Percentiles rank a stretch among this genome's conserved stretches.
These are phyloP conservation scores for Globisporangium ultimum DNA, from an alignment of 352 stramenopile genomes.

Conservation along the genomic window DNA sequence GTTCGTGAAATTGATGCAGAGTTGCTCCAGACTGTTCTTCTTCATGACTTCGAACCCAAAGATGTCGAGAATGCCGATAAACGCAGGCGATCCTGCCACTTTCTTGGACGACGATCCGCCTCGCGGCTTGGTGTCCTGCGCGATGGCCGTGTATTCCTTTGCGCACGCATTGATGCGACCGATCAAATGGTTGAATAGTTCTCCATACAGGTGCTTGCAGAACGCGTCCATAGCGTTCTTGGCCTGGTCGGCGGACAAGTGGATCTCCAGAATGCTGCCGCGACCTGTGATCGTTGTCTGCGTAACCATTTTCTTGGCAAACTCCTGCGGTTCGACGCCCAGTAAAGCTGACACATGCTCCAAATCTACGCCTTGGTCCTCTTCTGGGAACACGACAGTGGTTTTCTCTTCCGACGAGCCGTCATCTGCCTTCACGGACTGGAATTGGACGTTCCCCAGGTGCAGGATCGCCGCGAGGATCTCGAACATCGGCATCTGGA, in stretches of 20 bases:
- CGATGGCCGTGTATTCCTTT: constrained; percentile 45
- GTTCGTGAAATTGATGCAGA: constrained; percentile 92
- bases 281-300: constrained; percentile 78
- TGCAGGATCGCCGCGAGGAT: constrained; percentile 68
- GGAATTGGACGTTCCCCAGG: constrained; percentile 67
- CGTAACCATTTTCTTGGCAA: constrained; percentile 79
- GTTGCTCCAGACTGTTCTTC: constrained; percentile 85
- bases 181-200: constrained; percentile 79
- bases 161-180: constrained; percentile 70
- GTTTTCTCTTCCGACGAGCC: constrained; percentile 28
- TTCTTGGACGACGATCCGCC: neutral
- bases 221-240: constrained; percentile 84
- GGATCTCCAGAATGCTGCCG: constrained; percentile 72
- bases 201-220: constrained; percentile 82
- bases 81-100: constrained; percentile 20
- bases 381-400: constrained; percentile 48
- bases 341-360: constrained; percentile 57
- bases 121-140: constrained; percentile 14
- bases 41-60: constrained; percentile 91
- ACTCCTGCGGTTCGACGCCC: constrained; percentile 49
- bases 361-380: constrained; percentile 44
- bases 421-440: constrained; percentile 17
- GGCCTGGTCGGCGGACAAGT: constrained; percentile 64
- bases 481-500: constrained; percentile 72
- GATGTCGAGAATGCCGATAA: constrained; percentile 90